A percentile compares a stretch with the other conserved stretches of the same genome.
These are phyloP conservation scores for Pseudogymnoascus destructans DNA, from an alignment of 2,329 filamentous ascomycete species.

Conservation along the genomic window DNA sequence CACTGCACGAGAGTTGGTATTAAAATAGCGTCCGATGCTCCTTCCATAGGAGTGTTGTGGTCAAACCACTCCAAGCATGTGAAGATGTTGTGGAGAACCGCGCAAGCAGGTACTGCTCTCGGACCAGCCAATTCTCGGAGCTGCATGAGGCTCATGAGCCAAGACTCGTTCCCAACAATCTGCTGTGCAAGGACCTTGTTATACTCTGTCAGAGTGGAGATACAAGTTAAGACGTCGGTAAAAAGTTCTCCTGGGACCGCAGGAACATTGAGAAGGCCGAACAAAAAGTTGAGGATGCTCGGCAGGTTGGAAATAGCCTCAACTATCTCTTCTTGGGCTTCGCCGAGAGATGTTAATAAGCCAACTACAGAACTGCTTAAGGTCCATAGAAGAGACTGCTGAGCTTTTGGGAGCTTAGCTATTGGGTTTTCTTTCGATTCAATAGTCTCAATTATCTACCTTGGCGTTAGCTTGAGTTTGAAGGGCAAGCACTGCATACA, in stretches of 20 bases:
- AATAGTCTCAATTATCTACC: constrained; percentile 23
- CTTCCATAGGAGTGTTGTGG: constrained; percentile 34
- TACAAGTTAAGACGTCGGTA: constrained; percentile 39
- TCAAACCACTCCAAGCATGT: constrained; percentile 40
- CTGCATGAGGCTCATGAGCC: constrained; percentile 37
- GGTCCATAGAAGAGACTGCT: constrained; percentile 40
- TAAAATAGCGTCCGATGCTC: constrained; percentile 37
- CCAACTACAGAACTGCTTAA: constrained; percentile 41
- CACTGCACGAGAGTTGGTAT: constrained; percentile 32
- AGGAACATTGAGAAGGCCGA: constrained; percentile 35
- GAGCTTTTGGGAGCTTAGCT: constrained; percentile 37
- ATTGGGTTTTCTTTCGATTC: constrained; percentile 30
- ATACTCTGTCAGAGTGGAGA: constrained; percentile 48
- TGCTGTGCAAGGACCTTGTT: constrained; percentile 39
- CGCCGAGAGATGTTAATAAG: constrained; percentile 40
- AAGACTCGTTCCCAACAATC: constrained; percentile 38
- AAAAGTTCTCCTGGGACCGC: constrained; percentile 28
- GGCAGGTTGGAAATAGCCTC: constrained; percentile 38
- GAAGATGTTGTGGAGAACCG: constrained; percentile 50
- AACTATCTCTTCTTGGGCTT: constrained; percentile 48
- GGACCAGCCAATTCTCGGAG: constrained; percentile 36
- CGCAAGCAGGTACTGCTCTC: constrained; percentile 43
- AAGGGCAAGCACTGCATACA: background rate
- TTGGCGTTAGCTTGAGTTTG: constrained; percentile 9
- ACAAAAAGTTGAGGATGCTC: constrained; percentile 40